Evolutionary conservation across 495 filamentous ascomycete species (phyloP).

Genomic region (Usnea hakonensis): DNA sequence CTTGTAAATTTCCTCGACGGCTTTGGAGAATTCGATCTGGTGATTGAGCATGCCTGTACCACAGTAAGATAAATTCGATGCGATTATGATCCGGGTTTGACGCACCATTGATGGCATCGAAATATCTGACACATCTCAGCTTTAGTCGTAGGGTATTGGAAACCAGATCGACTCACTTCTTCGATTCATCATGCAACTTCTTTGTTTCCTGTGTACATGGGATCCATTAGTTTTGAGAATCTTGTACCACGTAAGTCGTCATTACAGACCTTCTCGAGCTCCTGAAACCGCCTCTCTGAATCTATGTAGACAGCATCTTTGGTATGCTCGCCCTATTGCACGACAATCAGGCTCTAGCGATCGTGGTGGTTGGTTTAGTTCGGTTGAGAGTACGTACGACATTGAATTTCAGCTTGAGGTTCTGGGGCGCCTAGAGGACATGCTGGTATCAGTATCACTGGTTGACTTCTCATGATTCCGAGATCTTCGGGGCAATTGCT

Average conservation of each 20-base stretch:
- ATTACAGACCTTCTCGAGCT: slow-evolving; percentile 60
- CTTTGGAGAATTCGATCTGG: slow-evolving; percentile 97
- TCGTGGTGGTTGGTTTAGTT: not conserved
- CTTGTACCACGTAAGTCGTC: not conserved
- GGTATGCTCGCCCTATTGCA: slow-evolving; percentile 66
- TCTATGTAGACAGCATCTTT: slow-evolving; percentile 93
- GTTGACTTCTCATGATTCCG: not conserved
- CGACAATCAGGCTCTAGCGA: not conserved
- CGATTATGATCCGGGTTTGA: not conserved
- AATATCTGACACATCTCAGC: slow-evolving; percentile 48
- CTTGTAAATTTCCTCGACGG: slow-evolving; percentile 93
- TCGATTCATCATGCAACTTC: slow-evolving; percentile 87
- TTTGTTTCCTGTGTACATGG: slow-evolving; percentile 62
- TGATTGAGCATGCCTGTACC: slow-evolving; percentile 78
- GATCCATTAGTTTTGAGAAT: slow-evolving; percentile 13
- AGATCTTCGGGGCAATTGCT: slow-evolving; percentile 24
- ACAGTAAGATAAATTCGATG: slow-evolving; percentile 19
- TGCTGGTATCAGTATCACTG: not conserved
- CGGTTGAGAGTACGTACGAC: slow-evolving; percentile 41
- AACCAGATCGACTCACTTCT: slow-evolving; percentile 50
- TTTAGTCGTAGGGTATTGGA: not conserved
- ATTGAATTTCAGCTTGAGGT: slow-evolving; percentile 85
- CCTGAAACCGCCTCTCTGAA: slow-evolving; percentile 86
- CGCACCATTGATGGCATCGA: slow-evolving; percentile 85
- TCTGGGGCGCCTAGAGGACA: slow-evolving; percentile 67